These are phyloP conservation scores for Talaromyces stipitatus DNA, from an alignment of 495 filamentous ascomycete genomes.

Conservation along the genomic window DNA sequence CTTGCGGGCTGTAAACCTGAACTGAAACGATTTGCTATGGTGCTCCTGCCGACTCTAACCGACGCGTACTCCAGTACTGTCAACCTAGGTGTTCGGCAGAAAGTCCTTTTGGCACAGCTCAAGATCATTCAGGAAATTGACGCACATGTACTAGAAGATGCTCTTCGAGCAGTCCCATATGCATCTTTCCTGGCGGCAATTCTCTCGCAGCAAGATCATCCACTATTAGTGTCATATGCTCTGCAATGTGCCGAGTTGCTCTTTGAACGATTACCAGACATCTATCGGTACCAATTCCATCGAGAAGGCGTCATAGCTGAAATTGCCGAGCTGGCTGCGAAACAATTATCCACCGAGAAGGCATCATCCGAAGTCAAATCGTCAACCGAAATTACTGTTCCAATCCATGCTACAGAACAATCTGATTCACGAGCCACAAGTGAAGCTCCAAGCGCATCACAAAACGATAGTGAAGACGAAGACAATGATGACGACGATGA, in stretches of 20 bases:
- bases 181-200: slow-evolving; percentile 96
- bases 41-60: slow-evolving; percentile 93
- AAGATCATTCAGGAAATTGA: slow-evolving; percentile 99
- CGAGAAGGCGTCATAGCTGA: slow-evolving; percentile 94
- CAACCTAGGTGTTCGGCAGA: slow-evolving; percentile 94
- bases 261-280: slow-evolving; percentile 68
- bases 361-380: slow-evolving; percentile 5
- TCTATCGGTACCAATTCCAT: slow-evolving; percentile 96
- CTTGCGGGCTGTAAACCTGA: slow-evolving; percentile 75
- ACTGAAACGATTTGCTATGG: slow-evolving; percentile 84
- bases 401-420: slow-evolving; percentile 17
- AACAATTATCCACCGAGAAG: slow-evolving; percentile 33
- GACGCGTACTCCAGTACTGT: slow-evolving; percentile 98
- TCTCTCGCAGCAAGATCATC: slow-evolving; percentile 90
- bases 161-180: slow-evolving; percentile 85
- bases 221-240: slow-evolving; percentile 75
- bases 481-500: slow-evolving; percentile 46
- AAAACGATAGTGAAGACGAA: slow-evolving; percentile 20
- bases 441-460: slow-evolving; percentile 9
- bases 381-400: slow-evolving; percentile 4
- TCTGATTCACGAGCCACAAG: slow-evolving; percentile 1
- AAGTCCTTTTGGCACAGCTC: slow-evolving; percentile 87
- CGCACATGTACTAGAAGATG: slow-evolving; percentile 70
- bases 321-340: slow-evolving; percentile 67
- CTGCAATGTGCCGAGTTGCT: slow-evolving; percentile 85